phyloP scores from a whole-genome alignment of 495 filamentous ascomycete species.

The Astrothelium subdiscretum region DNA sequence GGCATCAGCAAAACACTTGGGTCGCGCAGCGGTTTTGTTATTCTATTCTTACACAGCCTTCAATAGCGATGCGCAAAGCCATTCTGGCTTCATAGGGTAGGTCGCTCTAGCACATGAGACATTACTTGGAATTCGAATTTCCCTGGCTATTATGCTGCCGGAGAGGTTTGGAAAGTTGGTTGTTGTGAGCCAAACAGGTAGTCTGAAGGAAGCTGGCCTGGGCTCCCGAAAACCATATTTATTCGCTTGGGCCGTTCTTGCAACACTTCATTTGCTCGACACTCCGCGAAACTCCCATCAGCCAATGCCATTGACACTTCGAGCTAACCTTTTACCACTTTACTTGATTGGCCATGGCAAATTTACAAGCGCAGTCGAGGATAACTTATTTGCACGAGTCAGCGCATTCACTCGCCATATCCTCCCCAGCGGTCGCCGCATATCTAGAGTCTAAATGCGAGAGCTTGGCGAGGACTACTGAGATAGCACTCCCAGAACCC shows the following conservation, averaged over 20 bases:
- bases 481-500: slow-evolving; percentile 29
- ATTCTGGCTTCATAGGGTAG: too few relatives aligned
- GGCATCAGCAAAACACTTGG: slow-evolving; percentile 5
- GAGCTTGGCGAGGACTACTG: slow-evolving; percentile 32
- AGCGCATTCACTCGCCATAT: slow-evolving; percentile 29
- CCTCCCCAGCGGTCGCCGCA: slow-evolving; percentile 39
- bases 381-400: slow-evolving; percentile 37
- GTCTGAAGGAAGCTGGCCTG: too few relatives aligned
- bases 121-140: background rate
- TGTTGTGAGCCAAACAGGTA: too few relatives aligned
- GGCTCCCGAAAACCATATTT: too few relatives aligned
- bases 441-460: slow-evolving; percentile 34
- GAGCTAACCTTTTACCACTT: background rate
- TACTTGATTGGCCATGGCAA: background rate
- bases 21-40: slow-evolving; percentile 10
- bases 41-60: slow-evolving; percentile 62
- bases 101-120: background rate
- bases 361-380: slow-evolving; percentile 19
- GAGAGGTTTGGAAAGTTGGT: too few relatives aligned
- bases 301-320: background rate
- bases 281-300: background rate
- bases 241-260: too few relatives aligned
- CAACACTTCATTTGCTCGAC: background rate
- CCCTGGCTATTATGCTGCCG: too few relatives aligned
- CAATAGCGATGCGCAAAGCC: slow-evolving; percentile 46